phyloP scores from a whole-genome alignment of 371 early-diverging fungal species.

The Parasitella parasitica region DNA sequence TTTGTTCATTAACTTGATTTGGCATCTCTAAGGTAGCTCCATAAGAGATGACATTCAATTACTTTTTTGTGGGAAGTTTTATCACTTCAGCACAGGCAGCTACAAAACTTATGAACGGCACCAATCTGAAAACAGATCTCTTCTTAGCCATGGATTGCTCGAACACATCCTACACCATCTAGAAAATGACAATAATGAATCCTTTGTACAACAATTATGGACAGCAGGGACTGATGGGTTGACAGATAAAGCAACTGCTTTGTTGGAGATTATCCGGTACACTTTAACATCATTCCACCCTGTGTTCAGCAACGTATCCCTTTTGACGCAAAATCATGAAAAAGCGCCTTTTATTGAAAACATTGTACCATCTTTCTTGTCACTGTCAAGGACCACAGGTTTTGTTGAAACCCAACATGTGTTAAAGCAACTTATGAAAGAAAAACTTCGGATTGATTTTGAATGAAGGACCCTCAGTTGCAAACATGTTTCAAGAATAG shows the following conservation, averaged over 20 bases:
- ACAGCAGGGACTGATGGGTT: not conserved
- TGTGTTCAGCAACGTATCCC: not conserved
- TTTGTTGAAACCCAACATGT: constrained; percentile 8
- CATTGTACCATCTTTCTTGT: constrained; percentile 8
- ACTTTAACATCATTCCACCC: constrained; percentile 8
- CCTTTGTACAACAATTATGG: constrained; percentile 4
- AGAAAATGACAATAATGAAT: constrained; percentile 9
- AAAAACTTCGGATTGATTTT: constrained; percentile 4
- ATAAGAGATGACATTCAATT: too few species aligned
- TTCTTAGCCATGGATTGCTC: too few species aligned
- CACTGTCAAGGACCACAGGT: constrained; percentile 9
- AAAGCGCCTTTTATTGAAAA: constrained; percentile 6
- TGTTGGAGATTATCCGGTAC: not conserved
- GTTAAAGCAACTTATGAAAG: constrained; percentile 10
- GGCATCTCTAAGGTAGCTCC: too few species aligned
- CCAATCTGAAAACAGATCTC: too few species aligned
- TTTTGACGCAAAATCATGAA: constrained; percentile 6
- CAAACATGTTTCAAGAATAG: not conserved
- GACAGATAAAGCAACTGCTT: constrained; percentile 12
- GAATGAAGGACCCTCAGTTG: not conserved
- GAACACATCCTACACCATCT: constrained; percentile 1
- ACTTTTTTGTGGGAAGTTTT: too few species aligned
- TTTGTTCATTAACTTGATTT: too few species aligned
- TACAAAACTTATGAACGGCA: too few species aligned
- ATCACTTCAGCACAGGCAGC: too few species aligned